phyloP scores from a whole-genome alignment of 352 stramenopile species.

The Phytopythium helicoides region DNA sequence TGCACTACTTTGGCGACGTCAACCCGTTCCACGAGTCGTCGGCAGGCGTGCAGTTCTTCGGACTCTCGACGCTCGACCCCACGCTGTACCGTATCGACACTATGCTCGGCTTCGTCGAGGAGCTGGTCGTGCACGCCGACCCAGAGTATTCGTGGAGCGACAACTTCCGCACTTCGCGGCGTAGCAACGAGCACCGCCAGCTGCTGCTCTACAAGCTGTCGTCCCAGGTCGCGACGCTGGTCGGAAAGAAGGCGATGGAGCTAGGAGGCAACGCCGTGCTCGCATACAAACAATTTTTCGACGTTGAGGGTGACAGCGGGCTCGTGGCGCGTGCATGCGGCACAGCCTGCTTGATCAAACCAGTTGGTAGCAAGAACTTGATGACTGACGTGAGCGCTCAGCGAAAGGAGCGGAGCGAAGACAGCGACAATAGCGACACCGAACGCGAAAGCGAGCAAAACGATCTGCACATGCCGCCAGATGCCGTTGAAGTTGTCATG shows the following conservation, averaged over 20 bases:
- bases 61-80: conserved; percentile 93
- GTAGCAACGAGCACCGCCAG: conserved; percentile 96
- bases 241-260: conserved; percentile 96
- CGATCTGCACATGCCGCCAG: conserved; percentile 28
- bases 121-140: conserved; percentile 97
- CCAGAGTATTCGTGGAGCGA: conserved; percentile 98
- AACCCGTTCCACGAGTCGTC: conserved; percentile 98
- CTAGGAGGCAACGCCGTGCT: conserved; percentile 98
- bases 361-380: conserved; percentile 57
- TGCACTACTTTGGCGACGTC: conserved; percentile 97
- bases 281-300: conserved; percentile 98
- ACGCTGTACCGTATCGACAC: conserved; percentile 85
- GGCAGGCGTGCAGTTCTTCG: conserved; percentile 97
- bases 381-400: conserved; percentile 11
- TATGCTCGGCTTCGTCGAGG: conserved; percentile 93
- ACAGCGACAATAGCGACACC: conserved; percentile 33
- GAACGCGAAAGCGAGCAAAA: conserved; percentile 27
- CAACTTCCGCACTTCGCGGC: conserved; percentile 90
- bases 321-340: conserved; percentile 96
- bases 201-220: conserved; percentile 95
- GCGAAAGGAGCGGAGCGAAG: conserved; percentile 21
- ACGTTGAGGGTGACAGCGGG: conserved; percentile 98
- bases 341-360: conserved; percentile 84
- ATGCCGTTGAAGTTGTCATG: conserved; percentile 31
- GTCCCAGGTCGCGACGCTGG: conserved; percentile 77